Percentiles rank a stretch among this genome's conserved stretches.
Conservation (phyloP, 2,329 filamentous ascomycete species). For the Intubia oerlemansii region DNA sequence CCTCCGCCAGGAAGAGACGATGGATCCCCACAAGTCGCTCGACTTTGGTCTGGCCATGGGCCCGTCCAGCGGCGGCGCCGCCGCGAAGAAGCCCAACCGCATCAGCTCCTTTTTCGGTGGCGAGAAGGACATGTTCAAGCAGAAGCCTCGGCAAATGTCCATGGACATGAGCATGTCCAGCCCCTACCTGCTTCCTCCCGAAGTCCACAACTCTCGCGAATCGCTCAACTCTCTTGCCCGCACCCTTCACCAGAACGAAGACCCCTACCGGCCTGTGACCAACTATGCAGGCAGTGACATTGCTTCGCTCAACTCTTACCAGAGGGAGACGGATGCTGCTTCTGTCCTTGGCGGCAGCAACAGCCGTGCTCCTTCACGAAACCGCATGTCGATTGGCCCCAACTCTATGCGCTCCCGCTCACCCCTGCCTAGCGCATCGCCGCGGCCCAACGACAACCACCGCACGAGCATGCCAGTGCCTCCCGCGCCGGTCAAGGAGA, state of each 20-base stretch:
- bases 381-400: slow-evolving; percentile 15
- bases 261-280: slow-evolving; percentile 54
- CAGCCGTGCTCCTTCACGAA: slow-evolving; percentile 10
- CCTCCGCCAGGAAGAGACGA: slow-evolving; percentile 53
- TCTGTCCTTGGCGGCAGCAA: slow-evolving; percentile 9
- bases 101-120: slow-evolving; percentile 26
- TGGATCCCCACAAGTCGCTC: slow-evolving; percentile 74
- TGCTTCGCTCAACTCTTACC: slow-evolving; percentile 32
- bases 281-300: slow-evolving; percentile 34
- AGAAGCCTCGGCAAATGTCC: slow-evolving; percentile 34
- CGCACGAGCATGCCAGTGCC: slow-evolving; percentile 2
- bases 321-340: slow-evolving; percentile 17
- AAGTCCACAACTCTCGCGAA: slow-evolving; percentile 56
- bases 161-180: slow-evolving; percentile 59
- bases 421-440: slow-evolving; percentile 14
- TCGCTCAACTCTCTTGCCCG: slow-evolving; percentile 73
- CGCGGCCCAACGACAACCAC: background rate
- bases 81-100: slow-evolving; percentile 22
- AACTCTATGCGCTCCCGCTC: slow-evolving; percentile 25
- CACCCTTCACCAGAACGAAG: slow-evolving; percentile 51
- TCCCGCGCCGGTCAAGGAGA: slow-evolving; percentile 8
- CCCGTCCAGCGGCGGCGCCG: slow-evolving; percentile 7
- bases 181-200: slow-evolving; percentile 84
- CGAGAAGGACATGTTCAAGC: slow-evolving; percentile 28
- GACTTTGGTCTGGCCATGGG: slow-evolving; percentile 66